These are phyloP conservation scores for Lepidium aucheri DNA, from an alignment of 345 rosid genomes.

Conservation along the genomic window DNA sequence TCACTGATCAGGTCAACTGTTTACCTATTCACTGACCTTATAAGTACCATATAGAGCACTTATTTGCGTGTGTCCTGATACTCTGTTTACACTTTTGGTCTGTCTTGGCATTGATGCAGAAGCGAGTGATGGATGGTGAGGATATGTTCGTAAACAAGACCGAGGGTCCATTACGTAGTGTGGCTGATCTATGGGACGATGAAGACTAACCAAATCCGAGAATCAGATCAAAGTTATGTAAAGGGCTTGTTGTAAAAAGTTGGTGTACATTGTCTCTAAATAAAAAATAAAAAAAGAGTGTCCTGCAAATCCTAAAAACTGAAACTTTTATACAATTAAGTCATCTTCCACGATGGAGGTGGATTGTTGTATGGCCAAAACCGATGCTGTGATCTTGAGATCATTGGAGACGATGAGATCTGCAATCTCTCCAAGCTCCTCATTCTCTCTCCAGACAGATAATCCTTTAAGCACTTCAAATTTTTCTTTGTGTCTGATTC, in stretches of 20 bases:
- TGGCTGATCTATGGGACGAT: conserved; percentile 54
- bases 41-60: too few relatives aligned
- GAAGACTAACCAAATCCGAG: conserved; percentile 27
- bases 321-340: not conserved
- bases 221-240: not conserved
- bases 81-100: not conserved
- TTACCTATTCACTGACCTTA: too few relatives aligned
- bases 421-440: conserved; percentile 32
- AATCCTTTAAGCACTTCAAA: conserved; percentile 23
- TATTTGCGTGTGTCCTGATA: not conserved
- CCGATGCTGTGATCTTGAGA: conserved; percentile 16
- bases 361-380: conserved; percentile 29
- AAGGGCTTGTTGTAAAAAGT: not conserved
- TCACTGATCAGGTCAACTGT: conserved; percentile 28
- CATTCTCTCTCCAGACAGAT: conserved; percentile 28
- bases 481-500: conserved; percentile 24
- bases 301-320: not conserved
- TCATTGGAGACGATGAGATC: conserved; percentile 29
- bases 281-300: not conserved
- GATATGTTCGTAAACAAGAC: conserved; percentile 36
- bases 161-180: conserved; percentile 35
- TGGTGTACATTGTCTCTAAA: not conserved
- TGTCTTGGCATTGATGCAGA: conserved; percentile 20
- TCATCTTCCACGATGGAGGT: conserved; percentile 5
- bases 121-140: conserved; percentile 41